phyloP scores from a whole-genome alignment of 2,329 filamentous ascomycete genomes.

The Knoxdaviesia proteae region DNA sequence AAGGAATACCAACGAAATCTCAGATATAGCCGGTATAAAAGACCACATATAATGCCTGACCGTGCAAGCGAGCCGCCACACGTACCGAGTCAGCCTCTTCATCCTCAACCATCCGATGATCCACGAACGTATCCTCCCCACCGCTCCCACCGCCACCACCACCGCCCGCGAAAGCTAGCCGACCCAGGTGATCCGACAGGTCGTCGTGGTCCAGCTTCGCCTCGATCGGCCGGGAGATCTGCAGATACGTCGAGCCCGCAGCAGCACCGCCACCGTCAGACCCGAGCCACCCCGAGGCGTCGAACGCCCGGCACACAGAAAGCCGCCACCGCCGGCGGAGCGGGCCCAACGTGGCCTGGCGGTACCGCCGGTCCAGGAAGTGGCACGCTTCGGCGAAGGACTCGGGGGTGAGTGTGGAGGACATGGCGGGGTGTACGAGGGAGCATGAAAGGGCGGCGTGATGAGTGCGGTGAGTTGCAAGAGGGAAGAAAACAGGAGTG shows the following conservation, averaged over 20 bases:
- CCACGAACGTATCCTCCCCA: conserved; percentile 9
- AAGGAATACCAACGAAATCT: conserved; percentile 3
- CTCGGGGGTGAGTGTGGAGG: conserved; percentile 28
- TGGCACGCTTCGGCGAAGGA: conserved; percentile 49
- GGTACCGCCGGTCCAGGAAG: conserved; percentile 36
- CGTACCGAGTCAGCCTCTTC: conserved; percentile 31
- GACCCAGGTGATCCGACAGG: conserved; percentile 23
- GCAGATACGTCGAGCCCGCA: conserved; percentile 30
- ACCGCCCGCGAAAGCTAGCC: conserved; percentile 20
- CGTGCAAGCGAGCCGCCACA: no score
- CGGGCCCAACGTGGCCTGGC: conserved; percentile 33
- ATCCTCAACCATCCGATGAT: conserved; percentile 25
- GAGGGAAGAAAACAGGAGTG: no score
- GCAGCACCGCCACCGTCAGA: conserved; percentile 15
- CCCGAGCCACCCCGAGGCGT: conserved; percentile 11
- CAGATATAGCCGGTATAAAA: background rate
- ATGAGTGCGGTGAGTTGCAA: no score
- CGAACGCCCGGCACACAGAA: conserved; percentile 27
- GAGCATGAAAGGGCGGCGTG: no score
- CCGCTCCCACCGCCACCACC: conserved; percentile 5
- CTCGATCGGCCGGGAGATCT: conserved; percentile 33
- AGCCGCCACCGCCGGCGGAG: conserved; percentile 33
- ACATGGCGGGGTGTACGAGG: conserved; percentile 9
- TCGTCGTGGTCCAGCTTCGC: conserved; percentile 20
- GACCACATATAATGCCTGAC: no score